phyloP scores from a whole-genome alignment of 805 yeast genomes.

The Deakozyma indianensis region DNA sequence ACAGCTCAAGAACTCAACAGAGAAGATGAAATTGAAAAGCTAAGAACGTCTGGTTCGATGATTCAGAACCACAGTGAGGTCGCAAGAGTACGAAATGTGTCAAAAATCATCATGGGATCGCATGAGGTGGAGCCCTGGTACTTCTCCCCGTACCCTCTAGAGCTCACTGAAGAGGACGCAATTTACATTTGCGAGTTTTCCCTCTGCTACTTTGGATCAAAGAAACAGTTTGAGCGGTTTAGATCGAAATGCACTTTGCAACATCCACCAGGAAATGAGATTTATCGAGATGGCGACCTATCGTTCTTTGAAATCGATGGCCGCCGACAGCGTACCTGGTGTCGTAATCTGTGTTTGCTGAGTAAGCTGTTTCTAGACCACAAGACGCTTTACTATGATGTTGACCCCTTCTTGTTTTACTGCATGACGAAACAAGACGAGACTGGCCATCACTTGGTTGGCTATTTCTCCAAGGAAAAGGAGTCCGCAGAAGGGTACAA shows the following conservation, averaged over 20 bases:
- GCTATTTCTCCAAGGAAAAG: slow-evolving; percentile 93
- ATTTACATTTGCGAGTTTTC: slow-evolving; percentile 88
- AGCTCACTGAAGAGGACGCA: slow-evolving; percentile 81
- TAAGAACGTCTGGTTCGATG: slow-evolving; percentile 95
- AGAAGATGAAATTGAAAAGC: slow-evolving; percentile 83
- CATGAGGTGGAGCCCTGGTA: slow-evolving; percentile 98
- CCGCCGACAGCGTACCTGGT: slow-evolving; percentile 90
- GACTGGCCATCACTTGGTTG: slow-evolving; percentile 89
- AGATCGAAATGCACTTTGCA: slow-evolving; percentile 73
- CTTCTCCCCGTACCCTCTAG: slow-evolving; percentile 93
- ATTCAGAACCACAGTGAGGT: slow-evolving; percentile 78
- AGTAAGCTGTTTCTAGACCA: slow-evolving; percentile 87
- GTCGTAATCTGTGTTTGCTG: slow-evolving; percentile 84
- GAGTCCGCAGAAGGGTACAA: slow-evolving; percentile 92
- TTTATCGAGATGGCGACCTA: slow-evolving; percentile 81
- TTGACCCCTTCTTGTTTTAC: slow-evolving; percentile 91
- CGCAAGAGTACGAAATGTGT: slow-evolving; percentile 77
- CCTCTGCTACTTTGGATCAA: slow-evolving; percentile 73
- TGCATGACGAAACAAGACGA: slow-evolving; percentile 88
- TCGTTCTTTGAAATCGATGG: slow-evolving; percentile 98
- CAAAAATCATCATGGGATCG: slow-evolving; percentile 69
- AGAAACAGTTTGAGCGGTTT: slow-evolving; percentile 85
- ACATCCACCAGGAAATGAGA: slow-evolving; percentile 98
- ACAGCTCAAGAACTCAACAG: slow-evolving; percentile 63
- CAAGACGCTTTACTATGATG: slow-evolving; percentile 92